Conservation (phyloP, 2,329 filamentous ascomycete species). For the Stylonectria norvegica region DNA sequence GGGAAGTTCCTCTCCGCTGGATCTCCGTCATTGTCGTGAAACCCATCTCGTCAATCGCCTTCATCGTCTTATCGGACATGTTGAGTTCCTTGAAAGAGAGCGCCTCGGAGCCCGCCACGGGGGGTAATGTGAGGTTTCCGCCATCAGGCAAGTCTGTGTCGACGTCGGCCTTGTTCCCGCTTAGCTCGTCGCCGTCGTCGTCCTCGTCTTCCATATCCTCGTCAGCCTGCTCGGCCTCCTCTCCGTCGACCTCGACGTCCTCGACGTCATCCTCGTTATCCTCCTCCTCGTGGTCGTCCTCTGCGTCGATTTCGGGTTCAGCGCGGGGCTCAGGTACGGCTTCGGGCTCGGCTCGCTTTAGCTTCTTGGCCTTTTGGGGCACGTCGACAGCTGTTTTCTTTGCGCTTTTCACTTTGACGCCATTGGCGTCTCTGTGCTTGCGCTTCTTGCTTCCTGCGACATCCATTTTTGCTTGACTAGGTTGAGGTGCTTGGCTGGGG, state of each 20-base stretch:
- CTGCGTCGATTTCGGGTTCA: slow-evolving; percentile 23
- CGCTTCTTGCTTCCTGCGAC: slow-evolving; percentile 43
- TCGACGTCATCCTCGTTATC: slow-evolving; percentile 26
- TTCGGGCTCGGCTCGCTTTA: slow-evolving; percentile 34
- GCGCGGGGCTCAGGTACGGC: slow-evolving; percentile 27
- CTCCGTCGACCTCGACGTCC: slow-evolving; percentile 27
- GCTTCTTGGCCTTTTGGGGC: slow-evolving; percentile 41
- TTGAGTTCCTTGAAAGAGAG: slow-evolving; percentile 77
- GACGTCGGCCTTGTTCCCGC: slow-evolving; percentile 32
- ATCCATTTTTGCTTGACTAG: slow-evolving; percentile 30
- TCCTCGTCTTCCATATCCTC: slow-evolving; percentile 26
- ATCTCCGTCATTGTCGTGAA: slow-evolving; percentile 97
- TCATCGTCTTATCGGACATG: slow-evolving; percentile 82
- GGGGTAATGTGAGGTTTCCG: slow-evolving; percentile 47
- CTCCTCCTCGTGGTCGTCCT: slow-evolving; percentile 28
- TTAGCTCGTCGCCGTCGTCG: slow-evolving; percentile 25
- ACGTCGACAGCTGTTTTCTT: slow-evolving; percentile 24
- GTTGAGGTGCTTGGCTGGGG: slow-evolving; percentile 10
- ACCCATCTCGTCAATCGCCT: slow-evolving; percentile 85
- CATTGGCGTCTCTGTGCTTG: slow-evolving; percentile 37
- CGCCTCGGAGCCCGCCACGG: slow-evolving; percentile 55
- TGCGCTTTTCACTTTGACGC: slow-evolving; percentile 24
- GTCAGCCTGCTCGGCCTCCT: slow-evolving; percentile 25
- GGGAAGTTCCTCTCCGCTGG: slow-evolving; percentile 81
- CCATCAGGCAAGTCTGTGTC: slow-evolving; percentile 36